Conservation (phyloP, 2,329 filamentous ascomycete species). For the Diaporthe vaccinii region DNA sequence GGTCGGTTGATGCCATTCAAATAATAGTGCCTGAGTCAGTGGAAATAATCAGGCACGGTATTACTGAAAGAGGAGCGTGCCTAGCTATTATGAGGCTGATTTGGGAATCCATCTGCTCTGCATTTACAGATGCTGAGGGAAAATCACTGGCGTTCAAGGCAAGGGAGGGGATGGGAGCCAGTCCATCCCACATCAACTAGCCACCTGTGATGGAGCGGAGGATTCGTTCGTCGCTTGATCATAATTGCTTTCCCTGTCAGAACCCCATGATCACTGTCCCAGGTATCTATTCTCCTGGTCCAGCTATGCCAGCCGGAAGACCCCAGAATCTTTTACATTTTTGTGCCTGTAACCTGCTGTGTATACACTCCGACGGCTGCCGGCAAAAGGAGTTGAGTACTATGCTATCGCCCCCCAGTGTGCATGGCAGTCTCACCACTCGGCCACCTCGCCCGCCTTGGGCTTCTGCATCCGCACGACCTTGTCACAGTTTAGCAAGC, state of each 20-base stretch:
- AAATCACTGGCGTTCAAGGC: neutral
- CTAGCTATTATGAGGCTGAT: neutral
- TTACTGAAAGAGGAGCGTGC: neutral
- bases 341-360: no score
- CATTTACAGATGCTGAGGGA: neutral
- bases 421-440: constrained; percentile 53
- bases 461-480: constrained; percentile 73
- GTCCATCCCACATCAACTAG: neutral
- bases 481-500: constrained; percentile 78
- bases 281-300: neutral
- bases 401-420: neutral
- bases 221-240: neutral
- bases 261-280: neutral
- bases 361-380: no score
- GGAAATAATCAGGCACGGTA: neutral
- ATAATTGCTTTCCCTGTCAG: neutral
- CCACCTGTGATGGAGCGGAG: neutral
- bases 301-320: neutral
- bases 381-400: neutral
- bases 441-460: constrained; percentile 60
- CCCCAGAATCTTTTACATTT: neutral
- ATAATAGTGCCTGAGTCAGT: neutral
- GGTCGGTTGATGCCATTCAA: neutral
- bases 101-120: neutral
- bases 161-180: neutral